Conservation (phyloP, 345 rosid species). For the Trapa bicornis region DNA sequence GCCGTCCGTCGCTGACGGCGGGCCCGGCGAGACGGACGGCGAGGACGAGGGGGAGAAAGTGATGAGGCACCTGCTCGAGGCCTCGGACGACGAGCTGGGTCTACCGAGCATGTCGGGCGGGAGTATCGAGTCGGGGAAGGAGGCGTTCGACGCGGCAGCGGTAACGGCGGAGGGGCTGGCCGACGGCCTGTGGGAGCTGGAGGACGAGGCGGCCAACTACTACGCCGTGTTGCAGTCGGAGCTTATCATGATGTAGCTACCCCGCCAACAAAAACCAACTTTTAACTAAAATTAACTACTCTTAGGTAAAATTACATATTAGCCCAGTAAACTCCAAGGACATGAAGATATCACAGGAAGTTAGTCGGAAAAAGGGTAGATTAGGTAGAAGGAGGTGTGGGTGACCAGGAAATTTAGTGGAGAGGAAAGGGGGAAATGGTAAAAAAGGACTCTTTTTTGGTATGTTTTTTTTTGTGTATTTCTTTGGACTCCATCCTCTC, state of each 20-base stretch:
- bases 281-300: background rate
- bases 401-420: slow-evolving; percentile 1
- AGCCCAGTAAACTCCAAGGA: slow-evolving; percentile 4
- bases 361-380: background rate
- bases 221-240: slow-evolving; percentile 50
- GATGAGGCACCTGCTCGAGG: slow-evolving; percentile 69
- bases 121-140: slow-evolving; percentile 11
- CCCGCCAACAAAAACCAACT: background rate
- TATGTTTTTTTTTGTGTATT: background rate
- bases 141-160: slow-evolving; percentile 11
- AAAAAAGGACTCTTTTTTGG: background rate
- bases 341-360: background rate
- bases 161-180: slow-evolving; percentile 21
- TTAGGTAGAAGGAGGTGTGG: slow-evolving; percentile 4
- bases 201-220: slow-evolving; percentile 61
- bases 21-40: slow-evolving; percentile 10
- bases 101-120: slow-evolving; percentile 36
- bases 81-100: slow-evolving; percentile 87
- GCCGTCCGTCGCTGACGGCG: slow-evolving; percentile 17
- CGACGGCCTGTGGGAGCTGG: slow-evolving; percentile 55
- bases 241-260: slow-evolving; percentile 16
- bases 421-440: background rate
- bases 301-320: background rate
- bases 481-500: background rate
- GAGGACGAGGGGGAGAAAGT: slow-evolving; percentile 37